phyloP scores from a whole-genome alignment of 1,139 yeast genomes.

The Magnusiomyces suaveolens region DNA sequence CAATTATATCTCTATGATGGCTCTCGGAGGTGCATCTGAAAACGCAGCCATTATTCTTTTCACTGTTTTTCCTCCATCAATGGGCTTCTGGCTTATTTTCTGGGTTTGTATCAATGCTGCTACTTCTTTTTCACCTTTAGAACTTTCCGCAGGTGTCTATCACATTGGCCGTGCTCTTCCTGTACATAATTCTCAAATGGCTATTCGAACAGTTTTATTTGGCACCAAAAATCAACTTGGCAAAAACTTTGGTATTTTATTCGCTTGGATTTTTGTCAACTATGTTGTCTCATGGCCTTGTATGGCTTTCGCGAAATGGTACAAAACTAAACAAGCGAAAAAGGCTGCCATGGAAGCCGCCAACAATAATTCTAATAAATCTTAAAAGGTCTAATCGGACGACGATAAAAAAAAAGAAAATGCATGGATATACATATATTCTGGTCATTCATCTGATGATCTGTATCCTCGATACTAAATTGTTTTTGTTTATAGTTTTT shows the following conservation, averaged over 20 bases:
- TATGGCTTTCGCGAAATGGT: conserved; percentile 5
- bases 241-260: conserved; percentile 46
- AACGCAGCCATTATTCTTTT: conserved; percentile 43
- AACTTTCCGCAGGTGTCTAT: conserved; percentile 44
- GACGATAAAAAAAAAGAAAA: too few relatives aligned
- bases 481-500: too few relatives aligned
- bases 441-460: too few relatives aligned
- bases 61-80: conserved; percentile 39
- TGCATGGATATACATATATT: too few relatives aligned
- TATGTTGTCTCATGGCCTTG: conserved; percentile 24
- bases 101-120: conserved; percentile 54
- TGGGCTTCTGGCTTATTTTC: conserved; percentile 55
- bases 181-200: conserved; percentile 48
- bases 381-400: too few relatives aligned
- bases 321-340: conserved; percentile 7
- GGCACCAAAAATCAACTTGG: conserved; percentile 50
- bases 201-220: conserved; percentile 48
- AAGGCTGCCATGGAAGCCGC: too few relatives aligned
- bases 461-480: too few relatives aligned
- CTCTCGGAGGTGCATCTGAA: conserved; percentile 58
- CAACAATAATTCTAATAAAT: too few relatives aligned
- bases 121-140: conserved; percentile 53
- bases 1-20: conserved; percentile 48
- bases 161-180: conserved; percentile 61
- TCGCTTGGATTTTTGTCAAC: conserved; percentile 50